Base-by-base conservation (phyloP, 371 early-diverging fungal genomes). In the Sporodiniella umbellata region DNA sequence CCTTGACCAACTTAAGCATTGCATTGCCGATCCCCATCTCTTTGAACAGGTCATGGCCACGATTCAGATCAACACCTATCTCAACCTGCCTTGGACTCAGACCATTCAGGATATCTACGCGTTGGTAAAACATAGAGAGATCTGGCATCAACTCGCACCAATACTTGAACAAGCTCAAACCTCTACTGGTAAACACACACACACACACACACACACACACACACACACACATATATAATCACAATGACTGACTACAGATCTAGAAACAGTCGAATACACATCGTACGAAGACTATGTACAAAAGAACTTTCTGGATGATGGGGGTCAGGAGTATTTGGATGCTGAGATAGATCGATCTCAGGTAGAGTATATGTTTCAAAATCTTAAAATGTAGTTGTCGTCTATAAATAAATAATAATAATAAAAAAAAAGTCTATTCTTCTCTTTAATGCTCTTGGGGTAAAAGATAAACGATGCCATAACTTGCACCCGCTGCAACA, bases 401-500 rank as follows among this genome's bases (percentile, higher is more conserved):
- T 28, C 7, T 28, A 28, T 28, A 28, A 28, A 7, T 7, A 4
- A 28, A 10, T 28, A 28, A 28, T 28, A 28, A 28, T 28, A 28
- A 28, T 7, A 28, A 28, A 28, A 28, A n/a, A n/a, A n/a, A n/a
- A n/a, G n/a, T n/a, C n/a, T n/a, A n/a, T n/a, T n/a, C n/a, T n/a
- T n/a, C n/a, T n/a, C 8, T 21, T 21, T 40, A 40, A 7, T 54
- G 56, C 11, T 68, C 72, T 35, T 45, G 54, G 10, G 72, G 72
- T 15, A 73, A 48, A 18, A 73, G 53, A 48, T 66, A 66, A 8
- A 72, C 72, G 42, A 75, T 67, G 23, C 65, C 63, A 50, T 70
- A 75, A 67, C 68, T 68, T 33, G 76, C 70, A 19, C 67, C 83
- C 8, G 83, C 84, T 28, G 86, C 88, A 23, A 77, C 50, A 8